Evolutionary conservation across 306 rosid genomes (phyloP).

Genomic region (Rosa rugosa): DNA sequence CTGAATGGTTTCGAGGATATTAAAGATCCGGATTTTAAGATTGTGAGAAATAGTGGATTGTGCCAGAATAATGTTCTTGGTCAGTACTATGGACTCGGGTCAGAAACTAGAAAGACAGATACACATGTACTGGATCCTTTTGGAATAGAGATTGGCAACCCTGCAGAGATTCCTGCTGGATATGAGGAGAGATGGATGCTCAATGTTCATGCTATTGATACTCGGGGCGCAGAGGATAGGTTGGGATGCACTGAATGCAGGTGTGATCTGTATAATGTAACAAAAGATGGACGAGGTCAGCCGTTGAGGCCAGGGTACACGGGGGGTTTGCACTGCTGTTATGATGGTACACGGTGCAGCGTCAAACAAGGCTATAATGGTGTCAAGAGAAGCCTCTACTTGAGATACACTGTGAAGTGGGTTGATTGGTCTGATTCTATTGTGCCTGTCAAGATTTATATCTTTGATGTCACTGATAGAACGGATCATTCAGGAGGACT

Average conservation of each 20-base stretch:
- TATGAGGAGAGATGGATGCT: conserved; percentile 70
- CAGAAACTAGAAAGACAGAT: conserved; percentile 60
- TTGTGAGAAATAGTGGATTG: conserved; percentile 49
- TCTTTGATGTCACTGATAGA: conserved; percentile 66
- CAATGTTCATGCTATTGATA: conserved; percentile 78
- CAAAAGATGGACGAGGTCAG: conserved; percentile 33
- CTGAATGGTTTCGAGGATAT: conserved; percentile 14
- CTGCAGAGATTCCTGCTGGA: conserved; percentile 50
- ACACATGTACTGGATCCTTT: conserved; percentile 61
- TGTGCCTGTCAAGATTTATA: conserved; percentile 64
- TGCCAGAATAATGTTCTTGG: conserved; percentile 37
- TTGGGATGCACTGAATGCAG: conserved; percentile 66
- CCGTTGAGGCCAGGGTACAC: conserved; percentile 41
- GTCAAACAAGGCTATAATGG: conserved; percentile 47
- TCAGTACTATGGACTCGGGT: conserved; percentile 70
- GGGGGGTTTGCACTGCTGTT: conserved; percentile 68
- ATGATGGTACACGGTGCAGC: conserved; percentile 53
- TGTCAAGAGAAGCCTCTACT: conserved; percentile 51
- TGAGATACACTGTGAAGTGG: conserved; percentile 75
- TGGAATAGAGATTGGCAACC: conserved; percentile 67
- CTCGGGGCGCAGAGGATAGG: conserved; percentile 53
- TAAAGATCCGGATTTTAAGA: neutral
- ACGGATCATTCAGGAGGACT: conserved; percentile 21
- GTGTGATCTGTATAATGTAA: conserved; percentile 71
- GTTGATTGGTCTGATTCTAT: conserved; percentile 60